A percentile compares a stretch with the other conserved stretches of the same genome.
These are phyloP conservation scores for Aspergillus ruber DNA, from an alignment of 2,329 filamentous ascomycete genomes.

Conservation along the genomic window DNA sequence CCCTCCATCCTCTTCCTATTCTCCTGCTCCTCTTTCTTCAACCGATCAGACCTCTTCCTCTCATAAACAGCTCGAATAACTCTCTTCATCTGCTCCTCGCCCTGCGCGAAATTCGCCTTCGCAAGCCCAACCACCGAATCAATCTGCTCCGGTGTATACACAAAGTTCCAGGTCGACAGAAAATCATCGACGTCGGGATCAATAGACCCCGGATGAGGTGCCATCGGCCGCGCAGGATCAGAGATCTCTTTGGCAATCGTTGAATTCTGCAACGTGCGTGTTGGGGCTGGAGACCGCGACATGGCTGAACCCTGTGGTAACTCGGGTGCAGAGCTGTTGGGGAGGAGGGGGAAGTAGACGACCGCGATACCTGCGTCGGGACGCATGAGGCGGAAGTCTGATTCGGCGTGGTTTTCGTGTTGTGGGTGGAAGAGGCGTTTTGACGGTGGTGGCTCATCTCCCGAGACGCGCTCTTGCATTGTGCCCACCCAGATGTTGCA, in stretches of 20 bases:
- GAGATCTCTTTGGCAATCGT: conserved; percentile 9
- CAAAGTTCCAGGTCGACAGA: conserved; percentile 95
- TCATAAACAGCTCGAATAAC: conserved; percentile 88
- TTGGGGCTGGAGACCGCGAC: conserved; percentile 18
- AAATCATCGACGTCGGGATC: conserved; percentile 78
- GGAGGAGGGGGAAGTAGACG: conserved; percentile 82
- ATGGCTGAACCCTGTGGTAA: conserved; percentile 17
- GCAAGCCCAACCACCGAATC: conserved; percentile 78
- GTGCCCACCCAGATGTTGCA: conserved; percentile 95
- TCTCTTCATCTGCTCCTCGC: conserved; percentile 66
- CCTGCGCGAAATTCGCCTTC: conserved; percentile 78
- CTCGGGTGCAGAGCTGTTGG: conserved; percentile 54
- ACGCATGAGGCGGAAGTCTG: conserved; percentile 63
- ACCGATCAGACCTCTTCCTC: conserved; percentile 63
- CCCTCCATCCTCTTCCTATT: conserved; percentile 22
- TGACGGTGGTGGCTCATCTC: conserved; percentile 47
- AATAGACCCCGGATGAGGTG: conserved; percentile 58
- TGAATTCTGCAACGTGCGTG: conserved; percentile 13
- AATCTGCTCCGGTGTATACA: conserved; percentile 86
- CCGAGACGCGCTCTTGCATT: conserved; percentile 62
- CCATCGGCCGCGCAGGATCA: conserved; percentile 16
- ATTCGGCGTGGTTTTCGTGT: conserved; percentile 54
- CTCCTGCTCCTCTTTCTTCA: conserved; percentile 24
- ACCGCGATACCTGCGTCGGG: conserved; percentile 81
- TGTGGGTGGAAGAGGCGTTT: conserved; percentile 42